Percentiles rank a stretch among this genome's conserved stretches.
phyloP scores from a whole-genome alignment of 78 protist species.

The Cavenderia fasciculata region DNA sequence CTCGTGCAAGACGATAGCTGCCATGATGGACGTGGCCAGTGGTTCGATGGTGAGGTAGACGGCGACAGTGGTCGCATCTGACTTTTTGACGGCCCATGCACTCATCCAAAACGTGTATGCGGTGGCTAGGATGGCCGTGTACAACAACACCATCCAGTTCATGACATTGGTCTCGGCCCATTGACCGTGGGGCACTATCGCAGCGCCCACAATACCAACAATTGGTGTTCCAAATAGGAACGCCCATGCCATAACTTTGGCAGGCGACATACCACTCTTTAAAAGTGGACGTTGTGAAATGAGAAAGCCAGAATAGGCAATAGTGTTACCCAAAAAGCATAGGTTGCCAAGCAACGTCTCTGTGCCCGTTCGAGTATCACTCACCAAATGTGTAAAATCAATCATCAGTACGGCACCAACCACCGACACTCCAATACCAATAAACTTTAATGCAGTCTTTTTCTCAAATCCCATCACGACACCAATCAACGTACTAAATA shows the following conservation, averaged over 20 bases:
- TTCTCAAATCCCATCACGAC: constrained; percentile 33
- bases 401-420: constrained; percentile 48
- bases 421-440: constrained; percentile 56
- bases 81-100: constrained; percentile 36
- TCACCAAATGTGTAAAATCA: constrained; percentile 34
- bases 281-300: constrained; percentile 37
- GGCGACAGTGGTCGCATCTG: constrained; percentile 44
- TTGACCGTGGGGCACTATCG: not conserved
- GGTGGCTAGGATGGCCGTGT: constrained; percentile 52
- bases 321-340: constrained; percentile 62
- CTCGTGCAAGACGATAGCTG: constrained; percentile 32
- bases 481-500: constrained; percentile 27
- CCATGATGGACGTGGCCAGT: constrained; percentile 7
- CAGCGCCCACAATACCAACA: not conserved
- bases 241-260: constrained; percentile 52
- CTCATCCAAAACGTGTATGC: constrained; percentile 35
- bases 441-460: constrained; percentile 29
- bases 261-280: constrained; percentile 1
- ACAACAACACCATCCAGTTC: constrained; percentile 16
- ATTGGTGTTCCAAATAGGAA: constrained; percentile 46
- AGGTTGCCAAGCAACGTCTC: constrained; percentile 34
- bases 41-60: constrained; percentile 55
- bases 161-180: not conserved
- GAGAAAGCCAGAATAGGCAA: constrained; percentile 56
- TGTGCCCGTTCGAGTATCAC: not conserved